These are phyloP conservation scores for Ceratocystis cubensis DNA, from an alignment of 2,329 filamentous ascomycete species.

Conservation along the genomic window DNA sequence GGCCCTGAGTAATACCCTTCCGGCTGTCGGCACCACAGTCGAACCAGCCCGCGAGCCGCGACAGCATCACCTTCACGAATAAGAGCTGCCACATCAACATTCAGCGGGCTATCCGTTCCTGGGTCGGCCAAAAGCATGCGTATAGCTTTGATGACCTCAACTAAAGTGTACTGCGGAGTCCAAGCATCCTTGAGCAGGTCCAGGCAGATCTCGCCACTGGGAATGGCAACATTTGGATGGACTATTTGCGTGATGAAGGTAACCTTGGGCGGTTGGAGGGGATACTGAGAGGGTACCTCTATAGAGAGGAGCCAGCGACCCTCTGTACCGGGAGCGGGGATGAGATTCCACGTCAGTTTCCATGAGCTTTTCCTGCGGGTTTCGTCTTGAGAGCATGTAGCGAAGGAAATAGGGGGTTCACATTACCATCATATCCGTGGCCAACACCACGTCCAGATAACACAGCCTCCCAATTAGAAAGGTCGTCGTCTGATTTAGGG, in stretches of 20 bases:
- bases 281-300: conserved; percentile 64
- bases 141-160: conserved; percentile 59
- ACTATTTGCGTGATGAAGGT: conserved; percentile 72
- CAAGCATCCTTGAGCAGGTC: conserved; percentile 70
- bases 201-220: conserved; percentile 83
- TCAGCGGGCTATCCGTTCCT: conserved; percentile 62
- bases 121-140: conserved; percentile 55
- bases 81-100: conserved; percentile 64
- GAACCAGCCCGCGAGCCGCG: conserved; percentile 56
- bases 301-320: conserved; percentile 79
- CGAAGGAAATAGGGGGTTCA: background rate
- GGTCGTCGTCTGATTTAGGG: conserved; percentile 40
- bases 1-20: conserved; percentile 21
- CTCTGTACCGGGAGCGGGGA: conserved; percentile 29
- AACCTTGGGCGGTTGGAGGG: conserved; percentile 62
- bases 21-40: conserved; percentile 47
- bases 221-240: conserved; percentile 62
- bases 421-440: conserved; percentile 43
- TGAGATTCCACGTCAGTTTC: background rate
- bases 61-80: conserved; percentile 54
- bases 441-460: conserved; percentile 46
- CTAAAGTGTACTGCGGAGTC: conserved; percentile 75
- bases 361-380: background rate
- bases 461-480: conserved; percentile 47
- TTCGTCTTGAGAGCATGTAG: background rate